Conservation (phyloP, 148 eudicot genomes). For the Vaccinium macrocarpon region DNA sequence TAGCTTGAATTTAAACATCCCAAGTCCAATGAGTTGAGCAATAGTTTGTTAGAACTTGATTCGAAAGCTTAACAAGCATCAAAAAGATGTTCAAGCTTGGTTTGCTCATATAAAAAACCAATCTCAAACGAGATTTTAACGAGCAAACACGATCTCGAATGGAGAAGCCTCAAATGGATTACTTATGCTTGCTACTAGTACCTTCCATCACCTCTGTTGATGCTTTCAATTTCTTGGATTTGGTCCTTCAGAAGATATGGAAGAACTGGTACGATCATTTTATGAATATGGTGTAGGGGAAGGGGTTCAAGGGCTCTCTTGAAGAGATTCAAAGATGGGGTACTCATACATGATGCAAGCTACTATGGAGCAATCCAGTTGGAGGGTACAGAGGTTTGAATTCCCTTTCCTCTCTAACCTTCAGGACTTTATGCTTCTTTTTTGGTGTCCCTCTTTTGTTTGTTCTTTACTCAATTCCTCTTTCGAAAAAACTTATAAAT, state of each 20-base stretch:
- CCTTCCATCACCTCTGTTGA: background rate
- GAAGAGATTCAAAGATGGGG: conserved; percentile 67
- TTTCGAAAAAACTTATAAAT: background rate
- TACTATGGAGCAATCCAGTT: conserved; percentile 62
- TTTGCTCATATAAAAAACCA: too few relatives aligned
- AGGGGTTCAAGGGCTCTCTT: conserved; percentile 87
- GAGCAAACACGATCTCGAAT: background rate
- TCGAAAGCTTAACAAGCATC: too few relatives aligned
- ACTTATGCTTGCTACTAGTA: background rate
- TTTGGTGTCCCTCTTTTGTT: background rate
- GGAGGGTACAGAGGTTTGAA: conserved; percentile 78
- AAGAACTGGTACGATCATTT: background rate
- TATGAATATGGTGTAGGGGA: conserved; percentile 45
- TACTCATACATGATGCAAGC: conserved; percentile 84
- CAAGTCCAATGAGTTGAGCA: too few relatives aligned
- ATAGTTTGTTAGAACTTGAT: too few relatives aligned
- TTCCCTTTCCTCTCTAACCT: conserved; percentile 24
- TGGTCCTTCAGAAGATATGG: background rate
- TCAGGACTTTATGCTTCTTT: conserved; percentile 1
- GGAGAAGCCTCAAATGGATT: background rate
- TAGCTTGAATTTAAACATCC: too few relatives aligned
- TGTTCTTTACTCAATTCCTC: background rate
- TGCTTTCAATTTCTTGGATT: background rate
- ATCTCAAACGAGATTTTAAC: too few relatives aligned
- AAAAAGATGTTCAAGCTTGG: too few relatives aligned